Evolutionary conservation across 108 stramenopile species (phyloP), one percentile per base, ranked within the genome.

Genomic region (Cyclotella distinguenda): DNA sequence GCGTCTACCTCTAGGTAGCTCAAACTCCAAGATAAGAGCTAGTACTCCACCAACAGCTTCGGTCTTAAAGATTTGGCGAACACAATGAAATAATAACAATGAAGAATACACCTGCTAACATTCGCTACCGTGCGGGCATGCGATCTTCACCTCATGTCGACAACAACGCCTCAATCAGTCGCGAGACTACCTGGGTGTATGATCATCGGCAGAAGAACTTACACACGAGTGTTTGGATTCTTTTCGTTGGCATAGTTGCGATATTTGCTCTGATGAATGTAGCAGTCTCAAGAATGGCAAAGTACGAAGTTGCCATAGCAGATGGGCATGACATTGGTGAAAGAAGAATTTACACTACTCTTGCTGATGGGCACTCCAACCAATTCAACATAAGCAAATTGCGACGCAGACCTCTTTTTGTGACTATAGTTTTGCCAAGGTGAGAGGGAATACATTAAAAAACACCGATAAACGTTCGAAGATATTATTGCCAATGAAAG

Each of bases 341-440:
- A 13, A 10, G 58, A 38, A 42, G 2, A 15, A 23, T 26, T 70
- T 32, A 3, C 25, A 16, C 19, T 35, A 49, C 27, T 32, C n/a
- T n/a, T n/a, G n/a, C n/a, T n/a, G n/a, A n/a, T n/a, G n/a, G n/a
- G n/a, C n/a, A n/a, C n/a, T n/a, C n/a, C n/a, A n/a, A n/a, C n/a
- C n/a, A n/a, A n/a, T n/a, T n/a, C n/a, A n/a, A n/a, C n/a, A 13
- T 13, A 62, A 62, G 51, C 15, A 47, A 23, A 31, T 44, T 49
- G 50, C 25, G 18, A 1, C 26, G 33, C 26, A 64, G 60, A 6
- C 82, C 88, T n/a, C 53, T 64, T 22, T 81, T 77, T 53, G 91
- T 89, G 0, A 93, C 91, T 8, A 80, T 93, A 0, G 88, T 93
- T 15, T 60, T 77, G 64, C 76, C 76, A 39, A 77, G 70, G 70